These are phyloP conservation scores for Candida dendrica DNA, from an alignment of 805 yeast genomes.

Conservation along the genomic window DNA sequence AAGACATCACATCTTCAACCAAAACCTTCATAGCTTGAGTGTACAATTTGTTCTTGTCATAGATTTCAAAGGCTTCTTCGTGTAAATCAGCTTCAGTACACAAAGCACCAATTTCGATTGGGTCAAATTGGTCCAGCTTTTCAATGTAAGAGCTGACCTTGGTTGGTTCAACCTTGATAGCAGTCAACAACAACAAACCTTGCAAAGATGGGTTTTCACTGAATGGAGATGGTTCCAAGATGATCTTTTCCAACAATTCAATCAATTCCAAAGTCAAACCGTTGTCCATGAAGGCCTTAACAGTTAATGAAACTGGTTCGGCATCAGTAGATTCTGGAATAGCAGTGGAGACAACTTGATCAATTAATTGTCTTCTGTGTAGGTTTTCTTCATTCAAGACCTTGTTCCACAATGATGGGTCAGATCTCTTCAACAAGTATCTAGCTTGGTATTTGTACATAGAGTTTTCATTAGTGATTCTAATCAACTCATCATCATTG, in stretches of 20 bases:
- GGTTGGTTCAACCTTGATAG: slow-evolving; percentile 88
- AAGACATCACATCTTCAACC: slow-evolving; percentile 87
- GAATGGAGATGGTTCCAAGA: slow-evolving; percentile 95
- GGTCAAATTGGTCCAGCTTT: slow-evolving; percentile 84
- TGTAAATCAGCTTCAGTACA: slow-evolving; percentile 81
- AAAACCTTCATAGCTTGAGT: slow-evolving; percentile 81
- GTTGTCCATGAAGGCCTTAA: slow-evolving; percentile 92
- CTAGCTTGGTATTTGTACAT: slow-evolving; percentile 99
- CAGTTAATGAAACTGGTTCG: slow-evolving; percentile 88
- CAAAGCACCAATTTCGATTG: slow-evolving; percentile 87
- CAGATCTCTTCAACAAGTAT: slow-evolving; percentile 85
- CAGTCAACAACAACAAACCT: slow-evolving; percentile 87
- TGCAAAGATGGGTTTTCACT: slow-evolving; percentile 92
- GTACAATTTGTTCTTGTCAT: slow-evolving; percentile 74
- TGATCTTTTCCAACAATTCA: slow-evolving; percentile 91
- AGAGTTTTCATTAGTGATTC: slow-evolving; percentile 91
- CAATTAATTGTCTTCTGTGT: slow-evolving; percentile 87
- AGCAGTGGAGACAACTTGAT: slow-evolving; percentile 92
- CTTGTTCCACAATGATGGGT: slow-evolving; percentile 69
- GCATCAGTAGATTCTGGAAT: slow-evolving; percentile 92
- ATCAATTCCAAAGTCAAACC: slow-evolving; percentile 89
- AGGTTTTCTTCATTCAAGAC: slow-evolving; percentile 71
- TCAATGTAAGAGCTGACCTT: slow-evolving; percentile 81
- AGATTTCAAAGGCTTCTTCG: slow-evolving; percentile 93
- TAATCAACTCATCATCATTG: slow-evolving; percentile 82